Evolutionary conservation across 208 protist genomes (phyloP), one percentile per base, ranked within the genome.

Genomic region (Trypanosomatidae sp.): DNA sequence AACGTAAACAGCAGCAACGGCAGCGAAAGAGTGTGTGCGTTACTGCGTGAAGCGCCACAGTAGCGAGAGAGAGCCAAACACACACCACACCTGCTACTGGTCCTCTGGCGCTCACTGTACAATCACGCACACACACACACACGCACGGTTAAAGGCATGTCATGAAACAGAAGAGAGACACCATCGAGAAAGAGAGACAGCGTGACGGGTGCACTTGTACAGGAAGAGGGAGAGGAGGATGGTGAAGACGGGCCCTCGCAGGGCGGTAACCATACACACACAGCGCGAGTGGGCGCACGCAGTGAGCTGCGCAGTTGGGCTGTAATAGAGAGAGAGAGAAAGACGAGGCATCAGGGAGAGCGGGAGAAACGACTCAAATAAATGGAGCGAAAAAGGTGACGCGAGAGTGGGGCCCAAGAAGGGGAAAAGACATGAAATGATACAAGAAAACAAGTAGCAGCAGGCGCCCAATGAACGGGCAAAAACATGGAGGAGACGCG

Each of bases 391-490:
- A 30, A 46, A 39, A 19, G 22, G 12, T 44, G 33, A 17, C 39
- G 39, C 39, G 22, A 43, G 7, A 22, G 6, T 25, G 19, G 7
- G 30, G 22, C 12, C 59, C 36, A 39, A 39, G 36, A 39, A 39
- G 36, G 36, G 39, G 33, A 2, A 59, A 59, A 59, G 44, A 8
- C 5, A 66, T 25, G 52, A 50, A 49, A 62, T 33, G 22, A 66
- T 67, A 22, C 30, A 43, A 39, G 25, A 52, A 33, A 36, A 49
- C 36, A 47, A 65, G 52, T 43, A 79, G 46, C 50, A 74, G 60
- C 30, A 43, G 36, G 33, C 12, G 46, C 58, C 30, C 9, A 74
- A 19, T 41, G 58, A 46, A 59, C 66, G 62, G 44, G 49, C 3
- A 12, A 59, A 33, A 72, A 1, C 17, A 39, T 3, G 22, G 43